Percentiles rank a stretch among this genome's conserved stretches.
Conservation (phyloP, 1,139 yeast species). For the Diutina ranongensis region DNA sequence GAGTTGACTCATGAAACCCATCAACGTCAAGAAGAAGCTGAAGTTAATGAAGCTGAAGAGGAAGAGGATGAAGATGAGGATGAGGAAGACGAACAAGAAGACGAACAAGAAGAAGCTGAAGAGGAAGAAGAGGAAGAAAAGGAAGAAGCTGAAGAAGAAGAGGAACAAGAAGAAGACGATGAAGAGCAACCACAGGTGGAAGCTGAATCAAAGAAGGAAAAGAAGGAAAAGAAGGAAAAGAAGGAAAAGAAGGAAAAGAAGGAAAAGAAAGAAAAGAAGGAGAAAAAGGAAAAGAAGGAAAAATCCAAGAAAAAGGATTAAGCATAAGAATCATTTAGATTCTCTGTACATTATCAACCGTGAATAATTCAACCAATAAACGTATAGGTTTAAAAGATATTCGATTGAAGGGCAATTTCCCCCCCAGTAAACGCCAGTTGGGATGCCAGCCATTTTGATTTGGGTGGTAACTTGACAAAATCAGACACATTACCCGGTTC, state of each 20-base stretch:
- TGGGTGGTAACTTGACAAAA: constrained; percentile 51
- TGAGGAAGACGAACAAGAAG: background rate
- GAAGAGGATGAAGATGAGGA: background rate
- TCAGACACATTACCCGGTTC: constrained; percentile 86
- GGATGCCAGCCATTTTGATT: constrained; percentile 58
- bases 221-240: background rate
- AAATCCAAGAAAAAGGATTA: background rate
- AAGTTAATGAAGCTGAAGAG: background rate
- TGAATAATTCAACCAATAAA: too few relatives aligned
- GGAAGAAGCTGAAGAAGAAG: background rate
- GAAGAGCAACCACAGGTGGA: background rate
- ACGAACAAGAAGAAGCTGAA: background rate
- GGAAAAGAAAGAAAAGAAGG: constrained; percentile 1
- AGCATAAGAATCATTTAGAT: background rate
- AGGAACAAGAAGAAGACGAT: background rate
- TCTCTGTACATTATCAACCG: background rate
- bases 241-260: constrained; percentile 1
- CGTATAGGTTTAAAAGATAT: constrained; percentile 15
- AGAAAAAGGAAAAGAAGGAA: constrained; percentile 1
- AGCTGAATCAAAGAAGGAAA: background rate
- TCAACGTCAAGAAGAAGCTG: background rate
- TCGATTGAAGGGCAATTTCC: constrained; percentile 32
- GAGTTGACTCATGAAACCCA: background rate
- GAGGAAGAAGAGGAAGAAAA: background rate
- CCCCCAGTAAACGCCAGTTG: constrained; percentile 44